A percentile compares a stretch with the other conserved stretches of the same genome.
Conservation (phyloP, 2,329 filamentous ascomycete species). For the Apiospora malaysiana region DNA sequence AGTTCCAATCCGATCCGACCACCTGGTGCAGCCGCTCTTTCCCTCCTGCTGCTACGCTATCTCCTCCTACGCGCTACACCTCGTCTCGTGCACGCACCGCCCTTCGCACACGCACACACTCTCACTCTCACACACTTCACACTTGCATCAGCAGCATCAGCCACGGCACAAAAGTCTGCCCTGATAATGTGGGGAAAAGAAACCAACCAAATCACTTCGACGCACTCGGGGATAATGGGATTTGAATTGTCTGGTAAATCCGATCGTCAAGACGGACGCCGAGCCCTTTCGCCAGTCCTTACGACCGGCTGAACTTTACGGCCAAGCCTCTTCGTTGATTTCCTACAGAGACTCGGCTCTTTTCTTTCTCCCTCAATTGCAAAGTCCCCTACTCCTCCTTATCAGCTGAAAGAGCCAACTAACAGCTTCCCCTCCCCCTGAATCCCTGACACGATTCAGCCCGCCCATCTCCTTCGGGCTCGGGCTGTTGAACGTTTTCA, state of each 20-base stretch:
- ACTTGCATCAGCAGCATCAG: not conserved
- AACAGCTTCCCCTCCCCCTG: not conserved
- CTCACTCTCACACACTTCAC: too few relatives aligned
- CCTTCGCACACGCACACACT: not conserved
- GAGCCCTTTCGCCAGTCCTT: not conserved
- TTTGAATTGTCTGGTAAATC: not conserved
- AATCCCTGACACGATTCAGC: not conserved
- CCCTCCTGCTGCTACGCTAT: not conserved
- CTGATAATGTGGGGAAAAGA: slow-evolving; percentile 3
- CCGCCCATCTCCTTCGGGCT: not conserved
- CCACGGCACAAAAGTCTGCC: slow-evolving; percentile 4
- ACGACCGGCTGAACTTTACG: not conserved
- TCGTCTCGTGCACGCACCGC: slow-evolving; percentile 13
- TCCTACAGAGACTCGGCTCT: too few relatives aligned
- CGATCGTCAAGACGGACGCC: not conserved
- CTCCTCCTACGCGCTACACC: not conserved
- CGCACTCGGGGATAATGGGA: slow-evolving; percentile 1
- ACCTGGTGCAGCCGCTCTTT: slow-evolving; percentile 16
- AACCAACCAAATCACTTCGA: not conserved
- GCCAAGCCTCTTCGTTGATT: too few relatives aligned
- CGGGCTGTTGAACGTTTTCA: not conserved
- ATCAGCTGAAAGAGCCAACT: not conserved
- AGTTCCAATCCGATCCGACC: slow-evolving; percentile 7
- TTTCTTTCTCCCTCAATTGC: not conserved
- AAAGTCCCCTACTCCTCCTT: not conserved